phyloP scores from a whole-genome alignment of 306 rosid species.

The Trifolium pratense region DNA sequence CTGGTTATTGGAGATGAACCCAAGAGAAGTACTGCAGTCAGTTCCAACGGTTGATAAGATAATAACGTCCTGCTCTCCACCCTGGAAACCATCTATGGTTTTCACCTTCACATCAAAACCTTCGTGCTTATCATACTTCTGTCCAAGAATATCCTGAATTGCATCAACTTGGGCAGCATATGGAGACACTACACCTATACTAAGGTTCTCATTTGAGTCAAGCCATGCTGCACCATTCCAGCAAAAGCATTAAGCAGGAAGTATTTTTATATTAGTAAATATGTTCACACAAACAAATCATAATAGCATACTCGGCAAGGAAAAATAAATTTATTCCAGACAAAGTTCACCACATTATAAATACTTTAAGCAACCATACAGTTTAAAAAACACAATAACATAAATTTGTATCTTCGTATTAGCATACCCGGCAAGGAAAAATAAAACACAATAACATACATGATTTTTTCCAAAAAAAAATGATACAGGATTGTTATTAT shows the following conservation, averaged over 20 bases:
- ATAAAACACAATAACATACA: not conserved
- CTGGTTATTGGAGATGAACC: slow-evolving; percentile 54
- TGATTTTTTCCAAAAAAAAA: too few species aligned
- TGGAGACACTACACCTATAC: slow-evolving; percentile 78
- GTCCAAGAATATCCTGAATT: slow-evolving; percentile 55
- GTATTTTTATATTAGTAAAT: not conserved
- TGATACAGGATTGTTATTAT: too few species aligned
- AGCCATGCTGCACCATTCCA: slow-evolving; percentile 51
- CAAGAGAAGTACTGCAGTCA: slow-evolving; percentile 44
- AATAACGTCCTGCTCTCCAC: slow-evolving; percentile 75
- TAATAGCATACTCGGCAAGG: not conserved
- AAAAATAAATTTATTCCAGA: not conserved
- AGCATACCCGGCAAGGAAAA: too few species aligned
- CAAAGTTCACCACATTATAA: not conserved
- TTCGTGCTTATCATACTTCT: slow-evolving; percentile 42
- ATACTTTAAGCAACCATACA: not conserved
- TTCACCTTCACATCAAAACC: slow-evolving; percentile 73
- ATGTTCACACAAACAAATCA: not conserved
- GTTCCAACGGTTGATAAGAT: slow-evolving; percentile 77
- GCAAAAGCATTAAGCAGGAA: not conserved
- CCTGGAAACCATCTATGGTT: slow-evolving; percentile 79
- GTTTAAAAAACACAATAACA: not conserved
- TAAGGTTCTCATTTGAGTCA: slow-evolving; percentile 45
- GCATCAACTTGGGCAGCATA: slow-evolving; percentile 78
- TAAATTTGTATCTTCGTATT: too few species aligned